Conservation (phyloP, 306 rosid species). For the Ochetophila trinervis region DNA sequence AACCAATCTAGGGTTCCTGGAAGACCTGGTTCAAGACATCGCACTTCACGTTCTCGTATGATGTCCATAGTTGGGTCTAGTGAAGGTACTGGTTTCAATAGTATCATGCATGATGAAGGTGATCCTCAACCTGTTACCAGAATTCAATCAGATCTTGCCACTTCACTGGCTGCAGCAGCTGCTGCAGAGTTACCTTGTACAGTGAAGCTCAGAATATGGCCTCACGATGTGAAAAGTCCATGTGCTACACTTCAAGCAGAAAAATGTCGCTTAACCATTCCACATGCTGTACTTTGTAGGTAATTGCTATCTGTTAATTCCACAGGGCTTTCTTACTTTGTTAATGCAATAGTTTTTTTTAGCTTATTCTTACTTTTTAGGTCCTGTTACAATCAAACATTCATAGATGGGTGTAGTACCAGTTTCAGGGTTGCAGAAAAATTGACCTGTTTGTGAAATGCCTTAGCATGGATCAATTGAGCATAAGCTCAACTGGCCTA, state of each 20-base stretch:
- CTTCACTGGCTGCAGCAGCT: conserved; percentile 77
- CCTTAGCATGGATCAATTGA: too few relatives aligned
- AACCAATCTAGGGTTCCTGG: conserved; percentile 55
- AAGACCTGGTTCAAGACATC: conserved; percentile 61
- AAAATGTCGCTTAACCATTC: conserved; percentile 68
- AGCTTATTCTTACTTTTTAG: background rate
- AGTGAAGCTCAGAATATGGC: conserved; percentile 93
- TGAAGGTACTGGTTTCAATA: conserved; percentile 45
- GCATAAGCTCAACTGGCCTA: too few relatives aligned
- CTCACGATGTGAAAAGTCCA: conserved; percentile 78
- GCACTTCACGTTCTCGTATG: conserved; percentile 49
- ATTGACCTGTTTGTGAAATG: too few relatives aligned
- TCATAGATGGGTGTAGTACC: background rate
- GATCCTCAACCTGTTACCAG: conserved; percentile 68
- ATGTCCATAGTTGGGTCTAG: conserved; percentile 48
- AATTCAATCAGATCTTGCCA: conserved; percentile 82
- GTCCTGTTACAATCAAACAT: background rate
- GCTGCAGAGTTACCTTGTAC: conserved; percentile 96
- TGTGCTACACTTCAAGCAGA: conserved; percentile 66
- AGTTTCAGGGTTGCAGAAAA: background rate
- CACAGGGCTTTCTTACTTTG: background rate
- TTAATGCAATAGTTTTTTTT: background rate
- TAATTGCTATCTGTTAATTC: conserved; percentile 26
- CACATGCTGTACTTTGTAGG: conserved; percentile 98
- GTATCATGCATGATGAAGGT: conserved; percentile 42